Base-by-base conservation (phyloP, 257 asterid species). In the Solanum acaule region DNA sequence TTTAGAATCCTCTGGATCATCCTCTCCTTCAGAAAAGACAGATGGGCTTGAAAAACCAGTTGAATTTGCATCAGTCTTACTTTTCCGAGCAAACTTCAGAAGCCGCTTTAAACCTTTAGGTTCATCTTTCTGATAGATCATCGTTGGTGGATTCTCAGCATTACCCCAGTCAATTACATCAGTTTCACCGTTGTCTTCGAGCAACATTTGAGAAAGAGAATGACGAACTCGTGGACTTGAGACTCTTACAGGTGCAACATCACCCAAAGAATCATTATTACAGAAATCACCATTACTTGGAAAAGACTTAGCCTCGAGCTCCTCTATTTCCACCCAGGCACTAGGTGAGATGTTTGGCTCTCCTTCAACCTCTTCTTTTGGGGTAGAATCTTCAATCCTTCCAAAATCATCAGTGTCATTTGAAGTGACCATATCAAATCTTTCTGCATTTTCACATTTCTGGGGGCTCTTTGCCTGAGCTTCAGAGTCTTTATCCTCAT, bases 101-200 rank as follows among this genome's bases (percentile, higher is more conserved):
- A 97, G 98, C 93, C 99, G 94, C 94, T 97, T 97, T 42, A 97
- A 92, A 89, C 99, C 99, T 91, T 97, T 97, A 18, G 98, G 99
- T 40, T 92, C 96, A 89, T 96, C 99, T 90, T 93, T 96, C 59
- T 95, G 98, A 90, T 91, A 93, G 87, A 93, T 92, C 92, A 91
- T 88, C 42, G 95, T 89, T 71, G 94, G 98, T 84, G 99, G 98
- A 90, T 95, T 96, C 91, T 97, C 99, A 16, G 99, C 98, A 92
- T 93, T 96, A 18, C 98, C 99, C 99, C 98, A 97, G 73, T 94
- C 99, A 83, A 88, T 86, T 9, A 86, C 89, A 90, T 97, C 98
- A 29, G 29, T 29, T 91, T 96, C 99, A 76, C 94, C 92, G 89
- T 91, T 95, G 93, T 97, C 99, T 88, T 97, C 94, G 70, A 95